Evolutionary conservation across 495 filamentous ascomycete genomes (phyloP).

Genomic region (Tuber magnatum): DNA sequence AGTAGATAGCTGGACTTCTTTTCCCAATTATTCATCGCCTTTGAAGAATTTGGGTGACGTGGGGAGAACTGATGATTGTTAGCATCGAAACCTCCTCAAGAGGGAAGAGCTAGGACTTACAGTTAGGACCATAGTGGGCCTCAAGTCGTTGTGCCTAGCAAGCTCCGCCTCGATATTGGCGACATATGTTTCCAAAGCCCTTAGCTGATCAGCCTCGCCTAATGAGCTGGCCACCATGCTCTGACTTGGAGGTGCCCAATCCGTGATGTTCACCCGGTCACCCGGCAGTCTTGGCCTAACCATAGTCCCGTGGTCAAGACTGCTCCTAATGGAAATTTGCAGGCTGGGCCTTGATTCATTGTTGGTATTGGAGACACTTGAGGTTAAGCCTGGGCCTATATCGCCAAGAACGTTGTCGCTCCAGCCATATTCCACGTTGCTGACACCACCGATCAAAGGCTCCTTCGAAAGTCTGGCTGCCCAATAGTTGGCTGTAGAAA

Average conservation of each 20-base stretch:
- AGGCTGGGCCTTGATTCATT: conserved; percentile 52
- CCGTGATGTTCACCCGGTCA: conserved; percentile 74
- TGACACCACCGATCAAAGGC: conserved; percentile 81
- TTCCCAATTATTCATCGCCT: conserved; percentile 94
- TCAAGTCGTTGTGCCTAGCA: conserved; percentile 74
- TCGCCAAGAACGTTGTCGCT: conserved; percentile 80
- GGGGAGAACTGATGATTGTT: conserved; percentile 58
- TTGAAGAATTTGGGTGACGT: conserved; percentile 68
- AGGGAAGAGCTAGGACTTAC: conserved; percentile 44
- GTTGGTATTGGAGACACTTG: neutral
- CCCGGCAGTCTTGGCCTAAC: conserved; percentile 66
- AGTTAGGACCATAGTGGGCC: conserved; percentile 75
- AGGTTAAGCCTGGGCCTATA: conserved; percentile 40
- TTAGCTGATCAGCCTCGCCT: conserved; percentile 72
- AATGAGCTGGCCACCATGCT: conserved; percentile 75
- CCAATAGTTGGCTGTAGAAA: conserved; percentile 96
- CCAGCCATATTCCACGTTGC: conserved; percentile 98
- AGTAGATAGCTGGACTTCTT: conserved; percentile 84
- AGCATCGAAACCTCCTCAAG: neutral
- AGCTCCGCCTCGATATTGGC: conserved; percentile 79
- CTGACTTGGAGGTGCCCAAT: conserved; percentile 90
- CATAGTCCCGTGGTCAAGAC: conserved; percentile 56
- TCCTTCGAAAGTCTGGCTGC: conserved; percentile 87
- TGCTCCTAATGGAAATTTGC: conserved; percentile 65
- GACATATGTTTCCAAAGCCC: conserved; percentile 68